Evolutionary conservation across 83 land plant genomes (phyloP), one percentile per base, ranked within the genome.

Genomic region (Thuja plicata): DNA sequence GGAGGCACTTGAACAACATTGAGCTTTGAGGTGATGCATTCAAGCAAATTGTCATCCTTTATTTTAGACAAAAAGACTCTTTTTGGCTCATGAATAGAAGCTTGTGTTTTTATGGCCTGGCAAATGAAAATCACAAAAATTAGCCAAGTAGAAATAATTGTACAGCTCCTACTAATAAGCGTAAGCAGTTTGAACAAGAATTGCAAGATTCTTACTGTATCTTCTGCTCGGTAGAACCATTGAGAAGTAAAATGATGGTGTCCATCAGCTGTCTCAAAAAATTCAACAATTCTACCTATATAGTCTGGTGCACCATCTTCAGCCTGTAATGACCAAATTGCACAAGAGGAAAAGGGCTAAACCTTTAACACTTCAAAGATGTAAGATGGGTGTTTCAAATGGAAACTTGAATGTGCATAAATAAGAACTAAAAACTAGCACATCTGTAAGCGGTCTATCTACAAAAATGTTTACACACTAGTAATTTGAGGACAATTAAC

Each of bases 161-260:
- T 54, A 1, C 62, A 62, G 84, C 27, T 84, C 60, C 50, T 37
- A 84, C 30, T 38, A 9, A 35, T 0, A 76, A 77, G 74, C 11
- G 48, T 17, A 74, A 32, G 35, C 41, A 34, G 32, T 15, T 35
- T 70, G 13, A 87, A 40, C 40, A 40, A 11, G 10, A 11, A n/a
- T 21, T 12, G 13, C 10, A 6, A 32, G 10, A 38, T 40, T 32
- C 92, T 86, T 91, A 96, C 99, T 34, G 99, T 97, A 78, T 97
- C 99, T 21, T 89, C 89, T 6, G 94, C 92, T 88, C 95, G 88
- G 73, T 91, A 97, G 81, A 91, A 97, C 99, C 99, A 97, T 73
- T 95, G 98, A 6, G 92, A 94, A 50, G 91, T 89, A 81, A 97
- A 95, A 87, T 95, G 93, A 17, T 54, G 66, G 27, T 87, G 54